These are phyloP conservation scores for Mesembryanthemum crystallinum DNA, from an alignment of 148 eudicot species.

Conservation along the genomic window DNA sequence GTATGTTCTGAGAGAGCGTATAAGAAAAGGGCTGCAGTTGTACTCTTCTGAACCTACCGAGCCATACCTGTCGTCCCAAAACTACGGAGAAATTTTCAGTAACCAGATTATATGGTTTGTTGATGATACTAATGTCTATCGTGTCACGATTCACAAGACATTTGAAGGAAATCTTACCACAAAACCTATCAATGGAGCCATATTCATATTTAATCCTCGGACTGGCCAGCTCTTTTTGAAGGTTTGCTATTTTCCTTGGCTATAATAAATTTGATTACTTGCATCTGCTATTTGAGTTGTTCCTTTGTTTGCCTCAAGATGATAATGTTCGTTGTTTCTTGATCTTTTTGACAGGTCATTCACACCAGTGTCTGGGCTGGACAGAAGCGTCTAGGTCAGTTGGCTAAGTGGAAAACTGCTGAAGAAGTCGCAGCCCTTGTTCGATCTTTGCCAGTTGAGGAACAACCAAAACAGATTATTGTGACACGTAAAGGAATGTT, in stretches of 20 bases:
- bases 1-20: slow-evolving; percentile 93
- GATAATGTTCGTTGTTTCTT: background rate
- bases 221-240: slow-evolving; percentile 95
- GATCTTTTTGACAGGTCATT: slow-evolving; percentile 60
- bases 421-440: slow-evolving; percentile 99
- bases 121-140: slow-evolving; percentile 98
- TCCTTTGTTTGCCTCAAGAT: background rate
- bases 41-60: slow-evolving; percentile 99
- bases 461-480: slow-evolving; percentile 94
- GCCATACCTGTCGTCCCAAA: slow-evolving; percentile 95
- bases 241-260: slow-evolving; percentile 39
- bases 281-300: background rate
- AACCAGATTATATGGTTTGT: slow-evolving; percentile 99
- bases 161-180: slow-evolving; percentile 99
- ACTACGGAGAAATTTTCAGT: slow-evolving; percentile 97
- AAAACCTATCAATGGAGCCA: slow-evolving; percentile 98
- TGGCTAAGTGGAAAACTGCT: slow-evolving; percentile 99
- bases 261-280: background rate
- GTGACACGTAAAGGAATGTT: slow-evolving; percentile 99
- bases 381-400: slow-evolving; percentile 98
- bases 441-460: slow-evolving; percentile 96
- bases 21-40: slow-evolving; percentile 94
- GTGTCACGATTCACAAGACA: slow-evolving; percentile 97
- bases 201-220: slow-evolving; percentile 93
- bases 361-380: slow-evolving; percentile 99